Conservation (phyloP, 2,329 filamentous ascomycete species). For the Verticillium longisporum region DNA sequence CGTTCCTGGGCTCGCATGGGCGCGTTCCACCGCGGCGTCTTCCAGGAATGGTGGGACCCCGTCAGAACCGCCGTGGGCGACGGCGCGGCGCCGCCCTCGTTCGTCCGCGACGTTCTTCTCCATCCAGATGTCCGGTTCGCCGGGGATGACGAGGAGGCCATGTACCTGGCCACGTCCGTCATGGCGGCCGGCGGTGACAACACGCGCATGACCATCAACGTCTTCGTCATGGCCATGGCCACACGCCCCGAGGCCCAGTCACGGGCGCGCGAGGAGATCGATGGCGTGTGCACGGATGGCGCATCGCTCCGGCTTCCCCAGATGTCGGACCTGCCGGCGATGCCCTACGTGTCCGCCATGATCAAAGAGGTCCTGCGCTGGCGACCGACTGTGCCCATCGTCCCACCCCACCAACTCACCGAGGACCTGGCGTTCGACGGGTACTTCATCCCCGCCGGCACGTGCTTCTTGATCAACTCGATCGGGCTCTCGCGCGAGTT, state of each 20-base stretch:
- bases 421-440: constrained; percentile 8
- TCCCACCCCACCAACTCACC: constrained; percentile 28
- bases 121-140: constrained; percentile 16
- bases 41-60: constrained; percentile 24
- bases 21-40: constrained; percentile 24
- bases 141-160: constrained; percentile 26
- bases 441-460: constrained; percentile 4
- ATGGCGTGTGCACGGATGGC: constrained; percentile 18
- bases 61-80: constrained; percentile 15
- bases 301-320: constrained; percentile 18
- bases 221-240: constrained; percentile 16
- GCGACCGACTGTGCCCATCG: constrained; percentile 24
- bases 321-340: constrained; percentile 16
- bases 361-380: constrained; percentile 23
- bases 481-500: constrained; percentile 26
- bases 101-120: constrained; percentile 24
- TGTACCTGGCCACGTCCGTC: constrained; percentile 28
- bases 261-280: constrained; percentile 17
- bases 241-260: constrained; percentile 15
- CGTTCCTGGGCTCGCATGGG: constrained; percentile 23
- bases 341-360: constrained; percentile 23
- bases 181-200: constrained; percentile 27
- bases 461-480: constrained; percentile 16
- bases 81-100: constrained; percentile 23
- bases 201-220: constrained; percentile 15